Conservation (phyloP, 1,284 basidiomycete species). For the Cryptococcus deneoformans region DNA sequence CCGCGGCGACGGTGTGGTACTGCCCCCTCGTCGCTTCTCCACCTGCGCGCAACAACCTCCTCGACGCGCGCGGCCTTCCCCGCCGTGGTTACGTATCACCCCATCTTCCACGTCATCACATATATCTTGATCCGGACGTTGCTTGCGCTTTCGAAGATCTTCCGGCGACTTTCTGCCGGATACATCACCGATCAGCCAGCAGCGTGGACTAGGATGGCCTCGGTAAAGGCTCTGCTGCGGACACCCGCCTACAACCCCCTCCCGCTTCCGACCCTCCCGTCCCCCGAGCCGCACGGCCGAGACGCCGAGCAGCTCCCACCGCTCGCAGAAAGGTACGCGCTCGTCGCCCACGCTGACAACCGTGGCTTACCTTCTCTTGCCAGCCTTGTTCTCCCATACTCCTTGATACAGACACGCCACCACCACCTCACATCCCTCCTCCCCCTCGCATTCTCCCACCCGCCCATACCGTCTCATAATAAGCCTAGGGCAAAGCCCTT, state of each 20-base stretch:
- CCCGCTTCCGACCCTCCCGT: slow-evolving; percentile 22
- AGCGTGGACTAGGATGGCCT: not conserved
- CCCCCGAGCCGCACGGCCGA: not conserved
- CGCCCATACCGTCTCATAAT: slow-evolving; percentile 36
- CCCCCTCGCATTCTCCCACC: slow-evolving; percentile 44
- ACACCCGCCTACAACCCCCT: slow-evolving; percentile 15
- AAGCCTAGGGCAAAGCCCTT: slow-evolving; percentile 33
- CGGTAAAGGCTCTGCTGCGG: slow-evolving; percentile 8
- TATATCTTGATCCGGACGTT: too few species aligned
- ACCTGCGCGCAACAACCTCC: not conserved
- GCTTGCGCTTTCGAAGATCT: too few species aligned
- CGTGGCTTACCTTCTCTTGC: slow-evolving; percentile 2
- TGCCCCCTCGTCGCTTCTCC: too few species aligned
- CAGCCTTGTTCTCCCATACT: slow-evolving; percentile 35
- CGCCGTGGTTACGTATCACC: too few species aligned
- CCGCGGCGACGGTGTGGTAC: not conserved
- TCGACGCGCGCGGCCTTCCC: too few species aligned
- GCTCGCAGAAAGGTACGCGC: slow-evolving; percentile 35
- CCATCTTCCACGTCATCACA: too few species aligned
- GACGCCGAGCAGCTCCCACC: slow-evolving; percentile 25
- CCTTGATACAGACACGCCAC: slow-evolving; percentile 36
- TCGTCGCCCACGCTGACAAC: not conserved
- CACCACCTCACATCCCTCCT: slow-evolving; percentile 40
- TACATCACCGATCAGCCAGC: too few species aligned
- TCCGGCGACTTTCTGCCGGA: too few species aligned